Percentiles rank a stretch among this genome's conserved stretches.
These are phyloP conservation scores for Starmerella floricola DNA, from an alignment of 805 yeast species.

Conservation along the genomic window DNA sequence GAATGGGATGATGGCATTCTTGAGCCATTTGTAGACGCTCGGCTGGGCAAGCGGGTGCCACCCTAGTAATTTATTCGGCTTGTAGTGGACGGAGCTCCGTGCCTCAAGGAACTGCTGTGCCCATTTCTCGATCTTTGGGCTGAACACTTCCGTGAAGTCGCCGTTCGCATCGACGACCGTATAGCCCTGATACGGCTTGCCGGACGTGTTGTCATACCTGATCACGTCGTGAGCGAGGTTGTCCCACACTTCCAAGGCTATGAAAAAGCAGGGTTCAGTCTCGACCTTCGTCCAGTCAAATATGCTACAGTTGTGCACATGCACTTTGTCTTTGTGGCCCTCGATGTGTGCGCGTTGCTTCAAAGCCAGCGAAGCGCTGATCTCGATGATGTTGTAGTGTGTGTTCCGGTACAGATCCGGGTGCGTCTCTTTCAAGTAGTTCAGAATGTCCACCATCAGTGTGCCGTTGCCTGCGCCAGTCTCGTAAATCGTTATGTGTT, in stretches of 20 bases:
- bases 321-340: conserved; percentile 46
- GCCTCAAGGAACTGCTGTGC: conserved; percentile 40
- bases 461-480: conserved; percentile 90
- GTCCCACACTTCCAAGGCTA: conserved; percentile 75
- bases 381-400: conserved; percentile 60
- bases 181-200: conserved; percentile 63
- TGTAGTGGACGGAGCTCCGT: conserved; percentile 32
- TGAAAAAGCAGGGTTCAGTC: conserved; percentile 57
- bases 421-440: conserved; percentile 46
- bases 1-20: conserved; percentile 49
- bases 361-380: conserved; percentile 47
- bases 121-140: conserved; percentile 48
- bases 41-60: conserved; percentile 54
- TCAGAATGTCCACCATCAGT: conserved; percentile 60
- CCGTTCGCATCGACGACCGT: conserved; percentile 61
- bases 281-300: conserved; percentile 58
- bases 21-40: conserved; percentile 31
- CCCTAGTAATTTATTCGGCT: conserved; percentile 27
- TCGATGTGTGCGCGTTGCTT: conserved; percentile 28
- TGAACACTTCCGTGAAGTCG: conserved; percentile 62
- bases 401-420: conserved; percentile 66
- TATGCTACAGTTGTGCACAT: conserved; percentile 60
- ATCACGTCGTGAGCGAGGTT: conserved; percentile 73
- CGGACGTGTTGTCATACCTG: conserved; percentile 56
- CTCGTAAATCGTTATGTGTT: conserved; percentile 66